A percentile compares a stretch with the other conserved stretches of the same genome.
Conservation (phyloP, 305 asterid genomes). For the Caryopteris hybrid region DNA sequence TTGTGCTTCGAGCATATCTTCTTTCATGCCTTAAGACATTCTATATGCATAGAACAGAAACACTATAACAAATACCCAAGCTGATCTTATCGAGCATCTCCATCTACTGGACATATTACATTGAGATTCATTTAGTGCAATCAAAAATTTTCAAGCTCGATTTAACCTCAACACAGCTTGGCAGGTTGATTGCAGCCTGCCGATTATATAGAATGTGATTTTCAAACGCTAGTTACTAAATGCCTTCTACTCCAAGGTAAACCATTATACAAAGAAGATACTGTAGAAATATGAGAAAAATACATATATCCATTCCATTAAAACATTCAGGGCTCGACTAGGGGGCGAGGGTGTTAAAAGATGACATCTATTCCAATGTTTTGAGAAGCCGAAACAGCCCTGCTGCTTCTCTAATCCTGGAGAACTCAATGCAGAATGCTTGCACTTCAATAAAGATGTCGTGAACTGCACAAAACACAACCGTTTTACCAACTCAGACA, state of each 20-base stretch:
- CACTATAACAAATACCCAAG: not conserved
- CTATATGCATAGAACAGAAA: not conserved
- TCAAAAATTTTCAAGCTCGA: not conserved
- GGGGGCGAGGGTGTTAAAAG: not conserved
- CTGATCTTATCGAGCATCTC: not conserved
- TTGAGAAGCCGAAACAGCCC: constrained; percentile 85
- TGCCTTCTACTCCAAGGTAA: not conserved
- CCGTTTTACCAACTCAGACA: not conserved
- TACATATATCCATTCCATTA: not conserved
- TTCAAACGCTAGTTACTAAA: not conserved
- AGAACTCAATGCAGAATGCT: constrained; percentile 97
- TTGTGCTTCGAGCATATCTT: not conserved
- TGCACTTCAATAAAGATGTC: constrained; percentile 94
- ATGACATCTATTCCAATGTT: constrained; percentile 59
- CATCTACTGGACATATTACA: not conserved
- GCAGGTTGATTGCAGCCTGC: not conserved
- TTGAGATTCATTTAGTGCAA: not conserved
- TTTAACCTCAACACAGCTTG: not conserved
- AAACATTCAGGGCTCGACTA: not conserved
- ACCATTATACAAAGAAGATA: constrained; percentile 9
- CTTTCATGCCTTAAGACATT: not conserved
- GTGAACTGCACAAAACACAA: constrained; percentile 55
- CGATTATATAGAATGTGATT: not conserved
- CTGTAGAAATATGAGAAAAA: not conserved
- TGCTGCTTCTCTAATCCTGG: constrained; percentile 93